These are phyloP conservation scores for Lasiosphaeria hispida DNA, from an alignment of 495 filamentous ascomycete species.

Conservation along the genomic window DNA sequence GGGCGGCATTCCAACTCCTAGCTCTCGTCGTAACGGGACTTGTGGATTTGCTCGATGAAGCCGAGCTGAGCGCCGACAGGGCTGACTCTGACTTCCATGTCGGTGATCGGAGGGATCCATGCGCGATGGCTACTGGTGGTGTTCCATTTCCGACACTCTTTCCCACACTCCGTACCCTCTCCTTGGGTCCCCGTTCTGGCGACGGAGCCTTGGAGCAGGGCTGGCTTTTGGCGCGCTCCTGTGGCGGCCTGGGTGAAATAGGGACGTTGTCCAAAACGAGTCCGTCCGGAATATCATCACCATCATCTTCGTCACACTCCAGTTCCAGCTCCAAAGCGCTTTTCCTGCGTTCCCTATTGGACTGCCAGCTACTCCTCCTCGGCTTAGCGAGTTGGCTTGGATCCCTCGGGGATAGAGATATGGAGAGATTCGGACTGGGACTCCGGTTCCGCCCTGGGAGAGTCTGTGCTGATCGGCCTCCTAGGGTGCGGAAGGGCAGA, in stretches of 20 bases:
- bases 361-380: conserved; percentile 70
- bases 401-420: conserved; percentile 41
- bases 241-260: conserved; percentile 77
- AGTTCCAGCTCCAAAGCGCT: conserved; percentile 74
- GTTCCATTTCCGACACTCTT: conserved; percentile 56
- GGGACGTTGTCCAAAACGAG: conserved; percentile 91
- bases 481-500: conserved; percentile 35
- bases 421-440: conserved; percentile 39
- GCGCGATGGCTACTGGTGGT: conserved; percentile 46
- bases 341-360: conserved; percentile 59
- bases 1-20: conserved; percentile 81
- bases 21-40: conserved; percentile 54
- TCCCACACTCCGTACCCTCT: conserved; percentile 50
- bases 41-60: conserved; percentile 20
- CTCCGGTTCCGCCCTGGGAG: conserved; percentile 34
- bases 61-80: conserved; percentile 23
- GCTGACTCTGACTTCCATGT: conserved; percentile 43
- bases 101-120: conserved; percentile 49
- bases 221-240: conserved; percentile 57
- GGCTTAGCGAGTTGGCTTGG: conserved; percentile 45
- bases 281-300: conserved; percentile 85
- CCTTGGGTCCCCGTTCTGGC: conserved; percentile 55
- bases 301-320: conserved; percentile 86
- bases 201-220: conserved; percentile 51
- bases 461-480: conserved; percentile 33